Evolutionary conservation across 192 early-diverging fungal species (phyloP).

Genomic region (Backusella psychrophila): DNA sequence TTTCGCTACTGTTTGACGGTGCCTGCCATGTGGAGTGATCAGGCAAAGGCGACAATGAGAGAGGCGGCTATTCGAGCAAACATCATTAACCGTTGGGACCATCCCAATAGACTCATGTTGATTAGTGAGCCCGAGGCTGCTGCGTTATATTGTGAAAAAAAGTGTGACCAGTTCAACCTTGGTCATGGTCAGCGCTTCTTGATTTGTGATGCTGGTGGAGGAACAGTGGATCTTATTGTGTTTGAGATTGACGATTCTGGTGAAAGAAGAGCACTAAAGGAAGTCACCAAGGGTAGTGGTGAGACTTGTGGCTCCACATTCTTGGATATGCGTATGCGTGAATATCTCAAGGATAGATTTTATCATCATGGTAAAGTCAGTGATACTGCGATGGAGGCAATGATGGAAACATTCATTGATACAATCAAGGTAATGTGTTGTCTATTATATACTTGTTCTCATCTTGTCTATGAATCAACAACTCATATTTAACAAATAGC

Average conservation of each 20-base stretch:
- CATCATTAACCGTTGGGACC: conserved; percentile 45
- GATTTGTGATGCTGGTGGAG: conserved; percentile 50
- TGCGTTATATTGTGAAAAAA: conserved; percentile 48
- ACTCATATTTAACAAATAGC: conserved; percentile 16
- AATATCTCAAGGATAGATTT: conserved; percentile 37
- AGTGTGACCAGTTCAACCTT: conserved; percentile 44
- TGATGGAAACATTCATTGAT: conserved; percentile 45
- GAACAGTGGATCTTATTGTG: conserved; percentile 49
- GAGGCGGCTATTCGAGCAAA: conserved; percentile 48
- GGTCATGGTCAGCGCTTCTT: conserved; percentile 44
- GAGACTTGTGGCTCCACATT: conserved; percentile 46
- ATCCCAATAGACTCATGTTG: conserved; percentile 43
- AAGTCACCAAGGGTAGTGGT: conserved; percentile 44
- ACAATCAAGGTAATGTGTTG: conserved; percentile 37
- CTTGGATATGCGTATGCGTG: conserved; percentile 44
- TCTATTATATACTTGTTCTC: too few relatives aligned
- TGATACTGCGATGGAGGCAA: conserved; percentile 37
- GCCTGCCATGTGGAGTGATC: conserved; percentile 53
- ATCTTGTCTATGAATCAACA: not conserved
- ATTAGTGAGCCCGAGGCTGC: conserved; percentile 45
- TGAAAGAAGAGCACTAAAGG: conserved; percentile 34
- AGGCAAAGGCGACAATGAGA: conserved; percentile 50
- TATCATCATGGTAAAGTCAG: conserved; percentile 40
- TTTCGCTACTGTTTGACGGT: conserved; percentile 49
- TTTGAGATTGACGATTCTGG: conserved; percentile 43